Percentiles rank a stretch among this genome's conserved stretches.
Conservation (phyloP, 768 basidiomycete genomes). For the Rhizopogon roseolus region DNA sequence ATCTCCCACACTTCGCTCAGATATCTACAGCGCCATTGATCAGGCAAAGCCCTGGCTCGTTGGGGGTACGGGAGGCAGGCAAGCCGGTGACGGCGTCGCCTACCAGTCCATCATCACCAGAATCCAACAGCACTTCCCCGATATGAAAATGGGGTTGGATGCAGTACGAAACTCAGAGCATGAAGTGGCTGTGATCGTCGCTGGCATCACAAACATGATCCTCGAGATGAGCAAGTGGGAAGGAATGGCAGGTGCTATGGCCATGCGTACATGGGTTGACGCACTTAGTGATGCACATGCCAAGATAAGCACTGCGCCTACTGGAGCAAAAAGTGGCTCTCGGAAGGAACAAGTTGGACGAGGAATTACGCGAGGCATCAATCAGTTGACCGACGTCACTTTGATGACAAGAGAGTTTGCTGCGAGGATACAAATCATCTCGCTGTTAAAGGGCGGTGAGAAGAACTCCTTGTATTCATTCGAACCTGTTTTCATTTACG, state of each 20-base stretch:
- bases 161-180: constrained; percentile 40
- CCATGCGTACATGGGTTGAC: constrained; percentile 53
- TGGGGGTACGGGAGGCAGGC: constrained; percentile 32
- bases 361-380: constrained; percentile 48
- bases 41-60: constrained; percentile 42
- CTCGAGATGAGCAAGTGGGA: constrained; percentile 54
- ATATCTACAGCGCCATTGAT: constrained; percentile 47
- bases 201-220: constrained; percentile 50
- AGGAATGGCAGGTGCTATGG: constrained; percentile 51
- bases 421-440: constrained; percentile 49
- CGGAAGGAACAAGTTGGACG: constrained; percentile 40
- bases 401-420: constrained; percentile 53
- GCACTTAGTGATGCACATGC: constrained; percentile 38
- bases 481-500: not conserved
- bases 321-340: constrained; percentile 11
- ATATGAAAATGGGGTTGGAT: constrained; percentile 40
- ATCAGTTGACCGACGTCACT: constrained; percentile 42
- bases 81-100: constrained; percentile 52
- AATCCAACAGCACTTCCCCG: constrained; percentile 48
- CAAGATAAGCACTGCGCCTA: constrained; percentile 18
- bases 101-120: constrained; percentile 38
- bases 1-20: constrained; percentile 44
- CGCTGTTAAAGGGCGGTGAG: constrained; percentile 47
- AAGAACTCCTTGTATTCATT: not conserved
- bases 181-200: constrained; percentile 46